These are phyloP conservation scores for Apostasia shenzhenica DNA, from an alignment of 106 monocot genomes.

Conservation along the genomic window DNA sequence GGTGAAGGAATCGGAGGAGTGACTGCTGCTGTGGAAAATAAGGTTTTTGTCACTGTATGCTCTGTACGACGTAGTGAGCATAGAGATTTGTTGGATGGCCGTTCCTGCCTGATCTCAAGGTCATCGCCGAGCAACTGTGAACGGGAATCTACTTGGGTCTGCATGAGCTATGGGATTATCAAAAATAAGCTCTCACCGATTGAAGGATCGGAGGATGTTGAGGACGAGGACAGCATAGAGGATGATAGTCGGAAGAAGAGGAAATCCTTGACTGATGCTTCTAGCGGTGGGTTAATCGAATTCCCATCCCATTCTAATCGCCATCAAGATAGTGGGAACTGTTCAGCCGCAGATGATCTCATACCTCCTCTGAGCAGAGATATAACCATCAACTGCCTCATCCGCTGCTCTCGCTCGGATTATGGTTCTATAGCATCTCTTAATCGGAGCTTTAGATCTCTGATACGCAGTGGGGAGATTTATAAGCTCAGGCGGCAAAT, in stretches of 20 bases:
- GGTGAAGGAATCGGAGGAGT: background rate
- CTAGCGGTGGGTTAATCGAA: background rate
- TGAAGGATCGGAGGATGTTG: background rate
- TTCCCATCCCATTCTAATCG: background rate
- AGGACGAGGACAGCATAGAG: background rate
- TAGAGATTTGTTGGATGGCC: conserved; percentile 55
- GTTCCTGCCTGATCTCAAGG: conserved; percentile 54
- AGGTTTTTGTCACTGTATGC: background rate
- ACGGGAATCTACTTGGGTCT: conserved; percentile 54
- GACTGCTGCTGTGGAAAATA: background rate
- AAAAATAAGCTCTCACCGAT: background rate
- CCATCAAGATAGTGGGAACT: background rate
- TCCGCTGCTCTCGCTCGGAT: conserved; percentile 46
- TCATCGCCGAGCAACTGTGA: conserved; percentile 45
- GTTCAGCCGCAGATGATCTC: conserved; percentile 32
- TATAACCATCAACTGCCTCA: conserved; percentile 46
- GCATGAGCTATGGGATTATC: conserved; percentile 40
- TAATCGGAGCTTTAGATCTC: conserved; percentile 41
- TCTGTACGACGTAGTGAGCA: background rate
- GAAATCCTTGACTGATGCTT: background rate
- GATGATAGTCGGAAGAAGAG: background rate
- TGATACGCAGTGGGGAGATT: conserved; percentile 53
- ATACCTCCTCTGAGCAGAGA: conserved; percentile 34
- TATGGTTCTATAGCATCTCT: conserved; percentile 44
- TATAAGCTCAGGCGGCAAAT: conserved; percentile 38